Evolutionary conservation across 495 filamentous ascomycete genomes (phyloP).

Genomic region (Penicillium paradoxum): DNA sequence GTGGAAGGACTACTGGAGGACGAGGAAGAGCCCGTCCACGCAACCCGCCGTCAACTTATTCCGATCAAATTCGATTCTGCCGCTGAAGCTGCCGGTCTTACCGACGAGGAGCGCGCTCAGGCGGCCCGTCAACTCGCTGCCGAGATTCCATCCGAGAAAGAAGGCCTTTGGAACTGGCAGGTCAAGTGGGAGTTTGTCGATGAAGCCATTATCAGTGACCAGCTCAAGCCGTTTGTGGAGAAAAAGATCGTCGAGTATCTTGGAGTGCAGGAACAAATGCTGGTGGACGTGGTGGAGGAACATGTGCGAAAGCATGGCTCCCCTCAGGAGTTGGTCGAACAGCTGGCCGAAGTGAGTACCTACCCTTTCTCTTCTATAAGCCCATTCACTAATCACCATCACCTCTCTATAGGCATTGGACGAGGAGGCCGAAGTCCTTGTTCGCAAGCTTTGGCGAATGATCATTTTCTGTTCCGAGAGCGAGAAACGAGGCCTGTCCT

Average conservation of each 20-base stretch:
- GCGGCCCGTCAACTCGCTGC: constrained; percentile 73
- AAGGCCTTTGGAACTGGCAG: constrained; percentile 85
- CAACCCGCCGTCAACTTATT: constrained; percentile 72
- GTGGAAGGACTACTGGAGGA: constrained; percentile 92
- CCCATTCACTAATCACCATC: constrained; percentile 28
- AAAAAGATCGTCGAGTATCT: constrained; percentile 97
- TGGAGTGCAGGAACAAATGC: constrained; percentile 91
- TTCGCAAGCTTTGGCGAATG: constrained; percentile 98
- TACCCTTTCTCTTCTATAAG: constrained; percentile 4
- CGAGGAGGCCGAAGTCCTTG: constrained; percentile 89
- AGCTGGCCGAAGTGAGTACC: constrained; percentile 72
- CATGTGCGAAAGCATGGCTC: constrained; percentile 72
- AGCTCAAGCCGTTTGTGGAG: constrained; percentile 91
- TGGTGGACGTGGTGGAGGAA: constrained; percentile 88
- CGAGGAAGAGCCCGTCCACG: constrained; percentile 74
- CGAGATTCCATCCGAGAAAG: constrained; percentile 83
- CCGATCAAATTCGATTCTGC: constrained; percentile 88
- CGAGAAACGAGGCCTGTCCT: constrained; percentile 83
- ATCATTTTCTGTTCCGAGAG: constrained; percentile 96
- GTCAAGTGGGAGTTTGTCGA: constrained; percentile 95
- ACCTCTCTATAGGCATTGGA: constrained; percentile 63
- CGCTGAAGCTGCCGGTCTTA: constrained; percentile 61
- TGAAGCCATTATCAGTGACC: constrained; percentile 73
- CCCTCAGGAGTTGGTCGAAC: constrained; percentile 76
- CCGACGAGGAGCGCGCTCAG: constrained; percentile 79